Base-by-base conservation (phyloP, 768 basidiomycete genomes). In the Leucocoprinus leucothites region DNA sequence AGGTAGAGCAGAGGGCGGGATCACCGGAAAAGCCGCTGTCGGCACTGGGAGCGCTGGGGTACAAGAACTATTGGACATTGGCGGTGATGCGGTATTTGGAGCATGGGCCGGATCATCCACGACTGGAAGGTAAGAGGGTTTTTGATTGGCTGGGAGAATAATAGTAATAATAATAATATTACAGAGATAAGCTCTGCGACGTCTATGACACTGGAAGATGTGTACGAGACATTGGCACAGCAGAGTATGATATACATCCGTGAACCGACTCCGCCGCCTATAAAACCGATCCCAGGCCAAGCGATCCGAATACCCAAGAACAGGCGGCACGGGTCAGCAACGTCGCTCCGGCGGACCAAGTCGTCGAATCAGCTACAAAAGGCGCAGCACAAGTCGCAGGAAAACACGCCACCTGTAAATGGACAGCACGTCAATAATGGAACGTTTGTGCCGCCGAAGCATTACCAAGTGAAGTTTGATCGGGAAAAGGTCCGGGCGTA, bases 21-120 rank as follows among this genome's bases (percentile, higher is more conserved):
- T 93, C 95, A 6, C 97, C 97, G 1, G 97, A 99, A 69, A 95
- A 95, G 63, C 97, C 97, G 11, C 81, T 99, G 11, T 98, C 94
- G 41, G 87, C 82, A 38, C 81, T 99, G 22, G 97, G 97, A 21
- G 88, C 91, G 11, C 76, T 98, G 51, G 91, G 93, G n/a, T 99
- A 99, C 74, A 86, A 80, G 73, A 91, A 87, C 59, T 98, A 98
- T 67, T 98, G 97, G 96, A 91, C 86, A 2, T 73, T 94, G 43
- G 79, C 92, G 34, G 65, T 98, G 51, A 94, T 94, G 84, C 81
- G 86, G 51, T 95, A 86, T 70, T 71, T 82, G 51, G 74, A 77
- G 38, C 79, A 76, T 13, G 81, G 83, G 11, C 77, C 85, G n/a
- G 75, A 74, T 31, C 74, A 79, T 49, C 81, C 86, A 22, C 78